Conservation (phyloP, 148 eudicot genomes). For the Cornus suecica region DNA sequence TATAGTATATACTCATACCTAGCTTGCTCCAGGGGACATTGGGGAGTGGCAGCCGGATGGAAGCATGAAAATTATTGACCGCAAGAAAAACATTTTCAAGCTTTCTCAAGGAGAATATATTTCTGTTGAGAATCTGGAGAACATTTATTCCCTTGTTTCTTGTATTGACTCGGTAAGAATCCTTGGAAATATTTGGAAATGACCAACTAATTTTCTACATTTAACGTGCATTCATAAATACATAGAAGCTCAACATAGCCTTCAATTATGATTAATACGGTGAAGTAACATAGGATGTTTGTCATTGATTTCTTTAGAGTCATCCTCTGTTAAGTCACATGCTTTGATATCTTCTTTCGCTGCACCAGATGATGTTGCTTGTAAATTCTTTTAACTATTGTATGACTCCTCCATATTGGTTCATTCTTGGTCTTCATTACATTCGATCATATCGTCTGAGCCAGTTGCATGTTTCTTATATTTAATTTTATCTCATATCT, state of each 20-base stretch:
- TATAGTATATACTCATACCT: constrained; percentile 1
- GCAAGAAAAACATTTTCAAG: constrained; percentile 98
- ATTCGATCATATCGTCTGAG: background rate
- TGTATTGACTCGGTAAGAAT: constrained; percentile 62
- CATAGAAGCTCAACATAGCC: background rate
- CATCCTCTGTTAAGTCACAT: no score
- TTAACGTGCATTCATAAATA: background rate
- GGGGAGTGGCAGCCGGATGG: constrained; percentile 98
- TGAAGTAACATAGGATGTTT: background rate
- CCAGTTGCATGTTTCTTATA: background rate
- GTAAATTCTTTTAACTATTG: no score
- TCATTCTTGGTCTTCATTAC: background rate
- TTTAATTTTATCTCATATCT: no score
- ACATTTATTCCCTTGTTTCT: constrained; percentile 51
- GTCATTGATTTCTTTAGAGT: background rate
- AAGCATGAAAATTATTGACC: constrained; percentile 87
- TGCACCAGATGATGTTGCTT: no score
- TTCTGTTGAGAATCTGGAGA: constrained; percentile 88
- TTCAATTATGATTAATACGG: background rate
- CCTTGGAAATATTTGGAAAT: background rate
- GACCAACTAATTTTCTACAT: background rate
- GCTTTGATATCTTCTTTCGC: no score
- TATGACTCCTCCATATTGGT: background rate
- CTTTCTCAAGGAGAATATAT: constrained; percentile 98
- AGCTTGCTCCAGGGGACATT: constrained; percentile 60